Conservation (phyloP, 306 rosid species). For the Lathyrus oleraceus region DNA sequence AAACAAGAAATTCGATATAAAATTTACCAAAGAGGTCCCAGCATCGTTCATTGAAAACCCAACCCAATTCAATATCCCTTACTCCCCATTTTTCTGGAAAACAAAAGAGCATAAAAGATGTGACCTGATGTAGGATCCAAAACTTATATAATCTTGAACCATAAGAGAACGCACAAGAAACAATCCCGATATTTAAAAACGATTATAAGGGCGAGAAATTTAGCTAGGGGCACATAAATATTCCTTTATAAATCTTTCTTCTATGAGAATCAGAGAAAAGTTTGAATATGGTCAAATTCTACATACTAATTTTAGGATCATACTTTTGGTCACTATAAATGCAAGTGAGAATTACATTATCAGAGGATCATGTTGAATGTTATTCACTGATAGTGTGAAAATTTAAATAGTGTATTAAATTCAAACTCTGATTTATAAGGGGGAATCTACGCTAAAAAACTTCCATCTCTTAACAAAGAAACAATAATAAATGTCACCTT, state of each 20-base stretch:
- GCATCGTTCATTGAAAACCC: neutral
- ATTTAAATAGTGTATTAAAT: neutral
- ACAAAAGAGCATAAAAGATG: neutral
- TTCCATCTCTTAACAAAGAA: constrained; percentile 14
- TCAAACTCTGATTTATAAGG: constrained; percentile 5
- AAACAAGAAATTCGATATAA: neutral
- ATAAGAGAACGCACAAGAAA: neutral
- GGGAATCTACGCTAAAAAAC: constrained; percentile 3
- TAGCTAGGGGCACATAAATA: neutral
- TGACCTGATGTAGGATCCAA: neutral
- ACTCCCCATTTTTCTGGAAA: neutral
- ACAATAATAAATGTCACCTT: constrained; percentile 52
- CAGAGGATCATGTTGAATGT: neutral
- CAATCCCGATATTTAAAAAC: neutral
- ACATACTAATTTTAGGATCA: neutral
- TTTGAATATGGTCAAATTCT: neutral
- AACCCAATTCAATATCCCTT: neutral
- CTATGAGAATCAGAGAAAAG: neutral
- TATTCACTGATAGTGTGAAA: neutral
- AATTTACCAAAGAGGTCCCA: neutral
- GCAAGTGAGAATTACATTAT: neutral
- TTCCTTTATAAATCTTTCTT: neutral
- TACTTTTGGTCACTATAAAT: neutral
- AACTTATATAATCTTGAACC: neutral
- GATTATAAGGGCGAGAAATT: neutral